Evolutionary conservation across 2,329 filamentous ascomycete genomes (phyloP).

Genomic region (Hypoxylon sp.): DNA sequence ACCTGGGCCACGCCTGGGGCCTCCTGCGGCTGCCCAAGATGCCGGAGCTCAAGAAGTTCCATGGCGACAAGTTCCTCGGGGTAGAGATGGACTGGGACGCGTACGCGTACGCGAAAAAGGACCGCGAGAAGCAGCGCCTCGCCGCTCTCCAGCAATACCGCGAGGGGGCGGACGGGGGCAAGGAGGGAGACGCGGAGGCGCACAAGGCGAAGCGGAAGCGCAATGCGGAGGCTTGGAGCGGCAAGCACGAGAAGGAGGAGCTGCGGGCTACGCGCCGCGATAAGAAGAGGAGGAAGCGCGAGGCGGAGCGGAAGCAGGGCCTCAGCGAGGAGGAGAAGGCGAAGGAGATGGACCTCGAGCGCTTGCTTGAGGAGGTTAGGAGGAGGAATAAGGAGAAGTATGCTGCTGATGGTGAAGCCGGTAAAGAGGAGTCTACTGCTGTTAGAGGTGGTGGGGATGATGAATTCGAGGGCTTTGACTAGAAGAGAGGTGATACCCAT

Average conservation of each 20-base stretch:
- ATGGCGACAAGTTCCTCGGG: conserved; percentile 75
- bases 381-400: conserved; percentile 66
- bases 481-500: conserved; percentile 27
- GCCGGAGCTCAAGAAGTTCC: conserved; percentile 86
- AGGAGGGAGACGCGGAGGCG: conserved; percentile 57
- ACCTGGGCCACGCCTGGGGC: conserved; percentile 86
- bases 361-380: conserved; percentile 75
- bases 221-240: conserved; percentile 80
- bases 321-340: conserved; percentile 80
- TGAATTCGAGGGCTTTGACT: conserved; percentile 73
- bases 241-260: conserved; percentile 76
- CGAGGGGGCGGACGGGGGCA: conserved; percentile 51
- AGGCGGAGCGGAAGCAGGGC: conserved; percentile 72
- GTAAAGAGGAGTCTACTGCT: conserved; percentile 33
- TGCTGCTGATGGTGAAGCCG: conserved; percentile 51
- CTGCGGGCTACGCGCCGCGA: conserved; percentile 73
- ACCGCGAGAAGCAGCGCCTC: conserved; percentile 75
- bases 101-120: conserved; percentile 80
- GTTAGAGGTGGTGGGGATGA: conserved; percentile 56
- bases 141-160: conserved; percentile 67
- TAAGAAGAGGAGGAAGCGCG: conserved; percentile 73
- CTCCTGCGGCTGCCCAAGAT: conserved; percentile 90
- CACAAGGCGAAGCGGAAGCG: conserved; percentile 68
- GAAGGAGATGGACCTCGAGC: conserved; percentile 73
- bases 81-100: conserved; percentile 76